Conservation (phyloP, 2,329 filamentous ascomycete genomes). For the Neoscytalidium dimidiatum region DNA sequence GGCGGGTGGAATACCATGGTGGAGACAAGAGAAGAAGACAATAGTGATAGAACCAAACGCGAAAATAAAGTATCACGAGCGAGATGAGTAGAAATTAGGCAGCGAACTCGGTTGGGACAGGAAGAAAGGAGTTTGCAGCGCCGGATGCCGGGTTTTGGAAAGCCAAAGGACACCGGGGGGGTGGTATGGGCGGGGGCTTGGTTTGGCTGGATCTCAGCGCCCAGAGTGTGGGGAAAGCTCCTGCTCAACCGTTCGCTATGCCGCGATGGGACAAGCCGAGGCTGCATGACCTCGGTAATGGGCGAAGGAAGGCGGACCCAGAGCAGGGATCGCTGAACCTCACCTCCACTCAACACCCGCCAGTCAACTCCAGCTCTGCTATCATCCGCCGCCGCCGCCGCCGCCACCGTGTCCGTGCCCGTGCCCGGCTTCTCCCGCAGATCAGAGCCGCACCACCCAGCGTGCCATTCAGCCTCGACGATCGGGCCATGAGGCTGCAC, state of each 20-base stretch:
- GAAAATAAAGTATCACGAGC: background rate
- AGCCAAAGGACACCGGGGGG: background rate
- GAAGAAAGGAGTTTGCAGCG: background rate
- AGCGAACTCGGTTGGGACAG: background rate
- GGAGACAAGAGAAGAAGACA: background rate
- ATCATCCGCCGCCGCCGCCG: too few relatives aligned
- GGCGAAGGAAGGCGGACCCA: background rate
- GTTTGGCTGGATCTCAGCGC: too few relatives aligned
- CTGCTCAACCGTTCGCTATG: background rate
- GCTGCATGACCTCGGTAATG: conserved; percentile 8
- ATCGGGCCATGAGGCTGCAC: too few relatives aligned
- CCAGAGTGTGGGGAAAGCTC: conserved; percentile 9
- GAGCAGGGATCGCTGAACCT: background rate
- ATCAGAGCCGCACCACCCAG: too few relatives aligned
- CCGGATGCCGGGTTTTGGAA: background rate
- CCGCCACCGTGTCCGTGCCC: too few relatives aligned
- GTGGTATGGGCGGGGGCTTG: background rate
- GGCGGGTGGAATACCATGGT: conserved; percentile 60
- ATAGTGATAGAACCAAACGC: background rate
- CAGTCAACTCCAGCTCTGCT: too few relatives aligned
- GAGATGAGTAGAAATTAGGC: background rate
- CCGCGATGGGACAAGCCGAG: background rate
- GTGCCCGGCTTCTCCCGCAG: too few relatives aligned
- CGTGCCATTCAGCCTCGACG: too few relatives aligned
- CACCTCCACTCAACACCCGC: too few relatives aligned